Base-by-base conservation (phyloP, 768 basidiomycete genomes). In the Rhizopogon rudus region DNA sequence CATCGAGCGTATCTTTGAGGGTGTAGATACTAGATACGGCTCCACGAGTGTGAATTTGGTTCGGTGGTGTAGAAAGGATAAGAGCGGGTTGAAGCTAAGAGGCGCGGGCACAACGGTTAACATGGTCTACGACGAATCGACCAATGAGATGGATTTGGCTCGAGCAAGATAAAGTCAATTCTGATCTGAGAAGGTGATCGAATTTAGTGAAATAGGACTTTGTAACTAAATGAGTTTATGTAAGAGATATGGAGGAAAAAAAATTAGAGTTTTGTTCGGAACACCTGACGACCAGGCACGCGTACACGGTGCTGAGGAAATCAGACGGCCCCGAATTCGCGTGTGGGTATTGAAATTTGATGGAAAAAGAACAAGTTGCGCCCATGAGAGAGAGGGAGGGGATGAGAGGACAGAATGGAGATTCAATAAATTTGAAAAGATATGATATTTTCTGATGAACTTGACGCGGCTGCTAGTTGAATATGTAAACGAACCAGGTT, bases 281-380 rank as follows among this genome's bases (percentile, higher is more conserved):
- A 60, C 51, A 49, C 64, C 33, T 57, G 57, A 58, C 66, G 55
- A 61, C 65, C 68, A 67, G 68, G 67, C 63, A 71, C 67, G 54
- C n/a, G 42, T 51, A 44, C 55, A 57, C 58, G 56, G 56, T 52
- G 40, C 17, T 48, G 45, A 44, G 35, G 39, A 60, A 60, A 64
- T 62, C 60, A 52, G 45, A 44, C 59, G 60, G 58, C 46, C 45
- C 57, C 59, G 63, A 63, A 62, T 20, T 42, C 33, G 39, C 16
- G 28, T 55, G 57, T 58, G 56, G 56, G 56, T 57, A 46, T 17
- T 25, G 25, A 37, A 35, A 17, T 40, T 9, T 37, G 33, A 41
- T 41, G n/a, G 29, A 52, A 44, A 42, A 42, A 35, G 44, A 43
- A 43, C 39, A 51, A 37, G 44, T 40, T 25, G 16, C 40, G 48